Evolutionary conservation across 257 asterid genomes (phyloP).

Genomic region (Solanum ossicruentum): DNA sequence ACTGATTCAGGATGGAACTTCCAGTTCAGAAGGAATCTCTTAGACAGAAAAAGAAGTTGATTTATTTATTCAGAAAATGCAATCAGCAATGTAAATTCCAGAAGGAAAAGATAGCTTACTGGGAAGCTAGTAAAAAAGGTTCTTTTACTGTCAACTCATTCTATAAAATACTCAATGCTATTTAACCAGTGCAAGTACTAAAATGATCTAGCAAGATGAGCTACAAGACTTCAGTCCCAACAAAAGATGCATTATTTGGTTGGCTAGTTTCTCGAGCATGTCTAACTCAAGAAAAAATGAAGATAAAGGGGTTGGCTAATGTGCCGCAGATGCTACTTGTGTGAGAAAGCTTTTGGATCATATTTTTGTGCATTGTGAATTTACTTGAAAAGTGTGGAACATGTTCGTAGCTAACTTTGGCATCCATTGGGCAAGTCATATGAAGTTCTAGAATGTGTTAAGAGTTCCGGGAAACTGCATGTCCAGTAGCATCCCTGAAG

Average conservation of each 20-base stretch:
- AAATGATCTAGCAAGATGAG: not conserved
- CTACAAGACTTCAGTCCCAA: not conserved
- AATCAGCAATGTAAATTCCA: not conserved
- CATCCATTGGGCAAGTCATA: not conserved
- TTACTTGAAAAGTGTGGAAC: not conserved
- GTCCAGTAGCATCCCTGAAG: not conserved
- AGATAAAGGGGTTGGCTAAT: not conserved
- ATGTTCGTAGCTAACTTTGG: not conserved
- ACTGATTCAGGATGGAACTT: not conserved
- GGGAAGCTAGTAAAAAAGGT: not conserved
- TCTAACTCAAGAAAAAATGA: not conserved
- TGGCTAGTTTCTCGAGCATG: not conserved
- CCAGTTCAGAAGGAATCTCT: not conserved
- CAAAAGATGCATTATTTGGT: not conserved
- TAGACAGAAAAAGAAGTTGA: not conserved
- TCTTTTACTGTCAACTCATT: not conserved
- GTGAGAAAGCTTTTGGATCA: not conserved
- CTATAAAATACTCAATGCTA: not conserved
- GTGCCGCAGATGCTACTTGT: not conserved
- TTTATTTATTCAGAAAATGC: not conserved
- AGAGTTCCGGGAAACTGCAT: not conserved
- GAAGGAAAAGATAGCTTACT: not conserved
- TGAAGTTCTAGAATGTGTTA: not conserved
- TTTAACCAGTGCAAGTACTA: not conserved
- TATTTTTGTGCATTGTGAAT: not conserved